phyloP scores from a whole-genome alignment of 176 grass and related monocot species.

The Alloteropsis semialata region DNA sequence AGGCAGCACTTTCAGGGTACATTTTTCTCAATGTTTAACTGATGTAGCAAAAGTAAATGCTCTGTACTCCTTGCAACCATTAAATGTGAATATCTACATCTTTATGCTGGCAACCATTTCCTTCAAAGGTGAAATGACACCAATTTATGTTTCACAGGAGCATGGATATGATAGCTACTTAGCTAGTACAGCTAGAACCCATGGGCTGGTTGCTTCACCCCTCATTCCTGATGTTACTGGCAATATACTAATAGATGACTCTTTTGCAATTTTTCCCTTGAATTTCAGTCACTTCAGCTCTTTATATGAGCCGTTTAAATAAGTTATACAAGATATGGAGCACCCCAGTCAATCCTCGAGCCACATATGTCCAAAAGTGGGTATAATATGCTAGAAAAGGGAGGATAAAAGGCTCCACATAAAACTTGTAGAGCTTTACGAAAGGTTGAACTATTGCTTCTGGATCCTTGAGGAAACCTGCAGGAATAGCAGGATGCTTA shows the following conservation, averaged over 20 bases:
- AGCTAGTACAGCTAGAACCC: not conserved
- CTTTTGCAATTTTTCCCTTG: slow-evolving; percentile 11
- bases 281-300: slow-evolving; percentile 9
- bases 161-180: slow-evolving; percentile 11
- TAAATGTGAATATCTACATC: slow-evolving; percentile 5
- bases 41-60: slow-evolving; percentile 1
- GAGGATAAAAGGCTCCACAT: slow-evolving; percentile 47
- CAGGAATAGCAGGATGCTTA: slow-evolving; percentile 30
- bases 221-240: not conserved
- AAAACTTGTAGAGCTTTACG: slow-evolving; percentile 44
- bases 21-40: slow-evolving; percentile 12
- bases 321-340: slow-evolving; percentile 36
- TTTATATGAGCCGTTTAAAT: slow-evolving; percentile 47
- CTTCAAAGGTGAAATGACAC: not conserved
- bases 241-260: slow-evolving; percentile 1
- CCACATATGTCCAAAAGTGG: slow-evolving; percentile 43
- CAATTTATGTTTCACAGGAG: slow-evolving; percentile 22
- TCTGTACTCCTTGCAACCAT: slow-evolving; percentile 22
- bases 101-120: not conserved
- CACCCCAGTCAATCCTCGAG: slow-evolving; percentile 28
- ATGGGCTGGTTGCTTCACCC: not conserved
- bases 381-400: slow-evolving; percentile 61
- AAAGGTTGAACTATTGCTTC: slow-evolving; percentile 35
- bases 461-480: slow-evolving; percentile 70
- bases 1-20: not conserved